Conservation (phyloP, 345 rosid genomes). For the Salix brachista region DNA sequence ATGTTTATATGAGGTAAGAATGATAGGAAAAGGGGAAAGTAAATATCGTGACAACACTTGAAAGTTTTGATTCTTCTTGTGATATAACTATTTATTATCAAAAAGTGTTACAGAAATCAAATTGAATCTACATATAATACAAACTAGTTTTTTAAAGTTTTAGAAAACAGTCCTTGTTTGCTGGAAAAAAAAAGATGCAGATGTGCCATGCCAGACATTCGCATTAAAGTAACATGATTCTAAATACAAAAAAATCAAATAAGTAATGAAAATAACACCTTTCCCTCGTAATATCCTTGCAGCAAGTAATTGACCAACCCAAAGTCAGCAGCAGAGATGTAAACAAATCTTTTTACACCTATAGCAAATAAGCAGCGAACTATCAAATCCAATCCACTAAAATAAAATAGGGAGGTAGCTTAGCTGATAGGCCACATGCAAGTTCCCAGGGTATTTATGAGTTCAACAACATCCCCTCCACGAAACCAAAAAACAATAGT, state of each 20-base stretch:
- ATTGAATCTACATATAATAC: neutral
- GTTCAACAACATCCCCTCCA: too few relatives aligned
- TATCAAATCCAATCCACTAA: neutral
- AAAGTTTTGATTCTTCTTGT: neutral
- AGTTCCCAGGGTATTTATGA: too few relatives aligned
- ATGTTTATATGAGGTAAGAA: constrained; percentile 1
- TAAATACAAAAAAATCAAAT: neutral
- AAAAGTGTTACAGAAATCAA: neutral
- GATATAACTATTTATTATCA: neutral
- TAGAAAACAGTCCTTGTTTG: neutral
- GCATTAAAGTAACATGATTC: neutral
- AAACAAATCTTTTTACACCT: constrained; percentile 89
- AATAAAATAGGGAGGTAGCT: neutral
- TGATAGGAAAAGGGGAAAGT: neutral
- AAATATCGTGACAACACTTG: neutral
- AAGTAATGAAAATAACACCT: constrained; percentile 39
- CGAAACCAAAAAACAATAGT: neutral
- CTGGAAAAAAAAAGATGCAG: neutral
- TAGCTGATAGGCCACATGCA: too few relatives aligned
- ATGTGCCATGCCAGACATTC: too few relatives aligned
- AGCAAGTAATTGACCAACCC: constrained; percentile 74
- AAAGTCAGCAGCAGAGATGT: constrained; percentile 90
- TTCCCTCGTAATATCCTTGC: constrained; percentile 89
- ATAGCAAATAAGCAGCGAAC: neutral
- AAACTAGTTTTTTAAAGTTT: neutral